Percentiles rank a stretch among this genome's conserved stretches.
Evolutionary conservation across 1,284 basidiomycete species (phyloP).

Genomic region (Rhizopogon hawkerae): DNA sequence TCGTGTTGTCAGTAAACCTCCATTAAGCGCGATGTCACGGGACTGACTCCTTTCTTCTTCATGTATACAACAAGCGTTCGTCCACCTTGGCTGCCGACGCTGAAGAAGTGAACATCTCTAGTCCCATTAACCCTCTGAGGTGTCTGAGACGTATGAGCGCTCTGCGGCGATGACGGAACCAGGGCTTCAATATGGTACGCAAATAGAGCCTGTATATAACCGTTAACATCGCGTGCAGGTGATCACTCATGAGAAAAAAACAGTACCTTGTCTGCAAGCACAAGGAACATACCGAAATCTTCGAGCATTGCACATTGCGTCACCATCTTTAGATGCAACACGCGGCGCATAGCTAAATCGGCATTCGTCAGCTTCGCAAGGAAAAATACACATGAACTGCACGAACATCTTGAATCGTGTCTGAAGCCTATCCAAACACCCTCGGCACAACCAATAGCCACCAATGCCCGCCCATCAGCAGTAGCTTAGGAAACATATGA

Average conservation of each 20-base stretch:
- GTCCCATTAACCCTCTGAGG: conserved; percentile 85
- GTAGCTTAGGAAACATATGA: conserved; percentile 45
- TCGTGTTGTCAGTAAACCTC: conserved; percentile 7
- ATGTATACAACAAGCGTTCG: conserved; percentile 90
- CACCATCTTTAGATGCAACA: conserved; percentile 83
- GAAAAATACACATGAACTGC: conserved; percentile 20
- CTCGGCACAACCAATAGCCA: conserved; percentile 90
- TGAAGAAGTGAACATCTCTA: conserved; percentile 92
- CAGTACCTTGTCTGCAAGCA: conserved; percentile 79
- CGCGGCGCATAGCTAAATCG: conserved; percentile 69
- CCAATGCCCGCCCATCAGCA: conserved; percentile 72
- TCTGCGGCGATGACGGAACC: conserved; percentile 76
- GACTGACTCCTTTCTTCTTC: conserved; percentile 84
- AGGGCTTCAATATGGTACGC: conserved; percentile 94
- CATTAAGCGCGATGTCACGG: neutral
- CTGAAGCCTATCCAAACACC: conserved; percentile 96
- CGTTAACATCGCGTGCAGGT: neutral
- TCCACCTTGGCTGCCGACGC: conserved; percentile 77
- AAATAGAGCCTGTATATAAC: conserved; percentile 48
- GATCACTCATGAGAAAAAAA: neutral
- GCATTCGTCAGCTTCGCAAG: conserved; percentile 3
- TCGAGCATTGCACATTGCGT: conserved; percentile 93
- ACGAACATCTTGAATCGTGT: conserved; percentile 70
- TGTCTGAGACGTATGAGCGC: conserved; percentile 53
- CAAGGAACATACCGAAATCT: conserved; percentile 92